Evolutionary conservation across 2,329 filamentous ascomycete species (phyloP), one percentile per base, ranked within the genome.

Genomic region (Fusarium pseudonygamai): DNA sequence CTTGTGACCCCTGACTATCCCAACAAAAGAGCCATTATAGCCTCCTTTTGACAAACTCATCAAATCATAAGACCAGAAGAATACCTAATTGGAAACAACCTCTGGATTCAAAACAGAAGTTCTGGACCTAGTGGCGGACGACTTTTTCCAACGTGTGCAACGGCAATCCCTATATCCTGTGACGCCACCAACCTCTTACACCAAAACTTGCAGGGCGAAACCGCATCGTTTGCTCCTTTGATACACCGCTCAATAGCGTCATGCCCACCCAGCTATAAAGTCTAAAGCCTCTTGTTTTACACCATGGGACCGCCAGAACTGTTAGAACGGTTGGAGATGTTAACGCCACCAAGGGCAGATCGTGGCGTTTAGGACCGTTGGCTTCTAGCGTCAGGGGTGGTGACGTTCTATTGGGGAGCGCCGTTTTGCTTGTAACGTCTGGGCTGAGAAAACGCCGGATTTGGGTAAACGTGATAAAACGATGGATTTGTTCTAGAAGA

Each of bases 311-410:
- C 32, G 20, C 43, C 36, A 34, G n/a, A 26, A n/a, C 32, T 49
- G 53, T 32, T 56, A 24, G 37, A 64, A 72, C 55, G 52, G 67
- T 58, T 74, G 24, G 50, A 43, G 62, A 30, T 26, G 37, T 45
- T 73, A 36, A 71, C 71, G 71, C 71, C 71, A 73, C 72, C 20
- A 65, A 40, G 26, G 26, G 34, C 18, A 59, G 61, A 74, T 72
- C 57, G 67, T 74, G 71, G 71, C 71, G 71, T 64, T 56, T 68
- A 52, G 46, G 46, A 47, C 58, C 53, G 53, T 71, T 34, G 42
- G 39, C n/a, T 70, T 60, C 59, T 72, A 60, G 71, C 26, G 61
- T 61, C 71, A 74, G 71, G 71, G 67, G 60, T 13, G 32, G 30
- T 71, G 64, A 46, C 55, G 28, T 45, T 58, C 14, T 36, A 55